Percentiles rank a stretch among this genome's conserved stretches.
phyloP scores from a whole-genome alignment of 768 basidiomycete species.

The Lentinula lateritia region DNA sequence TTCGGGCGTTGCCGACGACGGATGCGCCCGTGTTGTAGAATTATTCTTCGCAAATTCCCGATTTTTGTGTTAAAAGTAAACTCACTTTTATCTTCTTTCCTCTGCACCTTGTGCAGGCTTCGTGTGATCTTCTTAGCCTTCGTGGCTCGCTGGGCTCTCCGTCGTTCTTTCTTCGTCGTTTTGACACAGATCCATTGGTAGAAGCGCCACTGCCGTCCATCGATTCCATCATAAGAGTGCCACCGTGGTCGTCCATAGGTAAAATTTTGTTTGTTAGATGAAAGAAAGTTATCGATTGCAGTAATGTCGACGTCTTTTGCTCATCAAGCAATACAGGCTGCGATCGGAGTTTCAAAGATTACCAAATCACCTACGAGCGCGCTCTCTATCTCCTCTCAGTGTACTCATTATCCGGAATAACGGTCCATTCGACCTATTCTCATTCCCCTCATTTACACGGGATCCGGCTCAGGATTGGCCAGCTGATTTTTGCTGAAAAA shows the following conservation, averaged over 20 bases:
- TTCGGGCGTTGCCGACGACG: constrained; percentile 5
- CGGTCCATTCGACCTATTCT: too few relatives aligned
- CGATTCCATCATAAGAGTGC: constrained; percentile 61
- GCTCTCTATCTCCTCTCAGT: background rate
- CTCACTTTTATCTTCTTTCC: constrained; percentile 94
- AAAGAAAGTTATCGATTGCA: background rate
- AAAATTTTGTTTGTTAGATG: background rate
- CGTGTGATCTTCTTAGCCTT: constrained; percentile 81
- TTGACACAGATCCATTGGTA: constrained; percentile 40
- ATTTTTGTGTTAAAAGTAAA: constrained; percentile 29
- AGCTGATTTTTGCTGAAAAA: too few relatives aligned
- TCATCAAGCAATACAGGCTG: background rate
- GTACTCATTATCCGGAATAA: too few relatives aligned
- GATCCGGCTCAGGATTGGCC: too few relatives aligned
- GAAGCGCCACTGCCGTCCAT: constrained; percentile 39
- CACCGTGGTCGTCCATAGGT: background rate
- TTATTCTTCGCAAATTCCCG: constrained; percentile 4
- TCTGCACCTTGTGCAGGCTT: constrained; percentile 90
- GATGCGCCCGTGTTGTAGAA: constrained; percentile 3
- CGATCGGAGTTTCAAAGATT: background rate
- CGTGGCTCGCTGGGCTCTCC: constrained; percentile 62
- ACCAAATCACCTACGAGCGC: background rate
- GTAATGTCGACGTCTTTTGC: background rate
- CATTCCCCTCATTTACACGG: too few relatives aligned
- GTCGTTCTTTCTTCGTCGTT: constrained; percentile 56